A percentile compares a stretch with the other conserved stretches of the same genome.
Evolutionary conservation across 768 basidiomycete species (phyloP).

Genomic region (Tulasnella sp.): DNA sequence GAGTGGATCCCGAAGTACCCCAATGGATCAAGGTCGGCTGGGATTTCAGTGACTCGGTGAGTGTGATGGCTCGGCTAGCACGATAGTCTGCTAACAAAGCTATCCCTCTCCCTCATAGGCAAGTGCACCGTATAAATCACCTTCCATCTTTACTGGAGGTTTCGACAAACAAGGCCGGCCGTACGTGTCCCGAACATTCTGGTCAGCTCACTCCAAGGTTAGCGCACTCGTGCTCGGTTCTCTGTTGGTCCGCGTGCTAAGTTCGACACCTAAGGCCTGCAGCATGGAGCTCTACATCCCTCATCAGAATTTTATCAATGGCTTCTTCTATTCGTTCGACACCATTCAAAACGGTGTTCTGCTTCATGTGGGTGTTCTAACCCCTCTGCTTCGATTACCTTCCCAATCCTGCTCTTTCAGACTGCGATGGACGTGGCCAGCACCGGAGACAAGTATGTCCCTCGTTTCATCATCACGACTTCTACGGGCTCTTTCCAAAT

Average conservation of each 20-base stretch:
- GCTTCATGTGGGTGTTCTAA: slow-evolving; percentile 49
- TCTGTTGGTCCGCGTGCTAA: not conserved
- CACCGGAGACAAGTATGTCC: slow-evolving; percentile 40
- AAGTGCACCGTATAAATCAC: slow-evolving; percentile 43
- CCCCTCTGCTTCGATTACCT: slow-evolving; percentile 17
- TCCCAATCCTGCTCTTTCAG: slow-evolving; percentile 38
- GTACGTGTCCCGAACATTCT: slow-evolving; percentile 61
- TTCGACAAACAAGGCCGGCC: slow-evolving; percentile 49
- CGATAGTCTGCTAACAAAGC: slow-evolving; percentile 7
- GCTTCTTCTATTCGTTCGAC: slow-evolving; percentile 63
- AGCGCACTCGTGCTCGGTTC: slow-evolving; percentile 33
- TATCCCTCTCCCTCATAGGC: slow-evolving; percentile 35
- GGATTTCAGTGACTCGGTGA: slow-evolving; percentile 56
- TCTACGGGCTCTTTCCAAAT: slow-evolving; percentile 74
- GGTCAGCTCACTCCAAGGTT: slow-evolving; percentile 58
- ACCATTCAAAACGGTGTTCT: slow-evolving; percentile 64
- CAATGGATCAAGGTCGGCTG: slow-evolving; percentile 44
- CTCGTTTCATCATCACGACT: slow-evolving; percentile 57
- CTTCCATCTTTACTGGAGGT: slow-evolving; percentile 58
- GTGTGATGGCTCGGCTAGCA: not conserved
- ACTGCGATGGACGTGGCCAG: slow-evolving; percentile 53
- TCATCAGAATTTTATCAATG: slow-evolving; percentile 50
- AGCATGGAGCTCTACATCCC: slow-evolving; percentile 53
- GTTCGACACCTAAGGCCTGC: slow-evolving; percentile 45
- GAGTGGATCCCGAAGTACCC: slow-evolving; percentile 46